Evolutionary conservation across 2,329 filamentous ascomycete species (phyloP), one percentile per base, ranked within the genome.

Genomic region (Meredithiella fracta): DNA sequence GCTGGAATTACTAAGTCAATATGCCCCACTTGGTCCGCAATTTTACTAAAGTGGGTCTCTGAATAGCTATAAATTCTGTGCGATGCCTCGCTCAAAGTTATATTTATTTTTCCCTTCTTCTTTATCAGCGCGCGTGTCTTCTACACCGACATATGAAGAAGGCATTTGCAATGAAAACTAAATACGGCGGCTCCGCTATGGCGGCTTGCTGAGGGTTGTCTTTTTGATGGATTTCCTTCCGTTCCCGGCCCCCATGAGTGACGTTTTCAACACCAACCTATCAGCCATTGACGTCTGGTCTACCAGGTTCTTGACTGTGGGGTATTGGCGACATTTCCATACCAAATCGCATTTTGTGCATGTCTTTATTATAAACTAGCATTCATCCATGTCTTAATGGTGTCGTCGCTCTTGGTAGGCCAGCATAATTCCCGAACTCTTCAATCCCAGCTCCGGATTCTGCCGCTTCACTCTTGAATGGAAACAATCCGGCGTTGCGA

Each of bases 161-260:
- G 67, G 67, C 67, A 68, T 67, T 66, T 61, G 62, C 63, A 58
- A 44, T 51, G 51, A 56, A 15, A 38, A 38, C 26, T 34, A 51
- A 44, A 52, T 22, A 67, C 64, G 72, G 70, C 66, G 73, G 73
- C 73, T 75, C 72, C 73, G 71, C 73, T 65, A 66, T 66, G 64
- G 72, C 70, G 73, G 72, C 72, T 73, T 74, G 73, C 73, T 76
- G 73, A 73, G 72, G 71, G 73, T 70, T 72, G 71, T 63, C 60
- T 63, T 65, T 65, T 65, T 70, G 64, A 70, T 76, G 70, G 69
- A 70, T 73, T 68, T 73, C 68, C 72, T 70, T 74, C 73, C 73
- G 73, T 76, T 76, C 73, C 73, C 73, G 72, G 73, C 73, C 73
- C 67, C 72, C 72, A 62, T 71, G 59, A 76, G 62, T 59, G 68